Evolutionary conservation across 352 stramenopile genomes (phyloP).

Genomic region (Globisporangium nunn): DNA sequence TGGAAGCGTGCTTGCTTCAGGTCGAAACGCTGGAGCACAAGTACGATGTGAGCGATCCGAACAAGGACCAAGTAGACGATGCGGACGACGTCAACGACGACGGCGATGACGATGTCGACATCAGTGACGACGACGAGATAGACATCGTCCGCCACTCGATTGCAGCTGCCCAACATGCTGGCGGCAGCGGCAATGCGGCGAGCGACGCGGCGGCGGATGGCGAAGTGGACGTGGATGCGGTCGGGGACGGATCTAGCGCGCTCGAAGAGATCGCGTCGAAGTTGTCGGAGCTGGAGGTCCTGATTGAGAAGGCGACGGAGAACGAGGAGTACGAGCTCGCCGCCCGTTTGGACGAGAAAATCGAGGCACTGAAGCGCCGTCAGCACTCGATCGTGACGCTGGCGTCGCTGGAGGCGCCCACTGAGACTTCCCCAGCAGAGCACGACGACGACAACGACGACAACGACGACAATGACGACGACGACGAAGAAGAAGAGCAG

Average conservation of each 20-base stretch:
- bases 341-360: constrained; percentile 65
- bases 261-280: constrained; percentile 56
- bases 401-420: constrained; percentile 8
- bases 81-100: constrained; percentile 33
- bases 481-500: constrained; percentile 13
- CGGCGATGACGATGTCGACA: constrained; percentile 25
- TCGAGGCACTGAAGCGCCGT: constrained; percentile 50
- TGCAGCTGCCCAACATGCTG: constrained; percentile 1
- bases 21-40: constrained; percentile 64
- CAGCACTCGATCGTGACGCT: constrained; percentile 37
- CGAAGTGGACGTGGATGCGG: constrained; percentile 19
- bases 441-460: constrained; percentile 13
- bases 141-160: constrained; percentile 16
- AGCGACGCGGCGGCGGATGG: constrained; percentile 4
- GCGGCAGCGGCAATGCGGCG: not conserved
- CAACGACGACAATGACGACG: not conserved
- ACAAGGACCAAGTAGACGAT: constrained; percentile 47
- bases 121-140: constrained; percentile 30
- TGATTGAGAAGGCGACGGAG: constrained; percentile 73
- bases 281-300: constrained; percentile 46
- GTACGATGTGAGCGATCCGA: constrained; percentile 52
- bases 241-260: constrained; percentile 22
- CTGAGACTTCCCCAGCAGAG: constrained; percentile 6
- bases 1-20: constrained; percentile 56
- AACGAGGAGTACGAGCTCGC: constrained; percentile 80